Conservation (phyloP, 345 rosid species). For the Dimocarpus longan region DNA sequence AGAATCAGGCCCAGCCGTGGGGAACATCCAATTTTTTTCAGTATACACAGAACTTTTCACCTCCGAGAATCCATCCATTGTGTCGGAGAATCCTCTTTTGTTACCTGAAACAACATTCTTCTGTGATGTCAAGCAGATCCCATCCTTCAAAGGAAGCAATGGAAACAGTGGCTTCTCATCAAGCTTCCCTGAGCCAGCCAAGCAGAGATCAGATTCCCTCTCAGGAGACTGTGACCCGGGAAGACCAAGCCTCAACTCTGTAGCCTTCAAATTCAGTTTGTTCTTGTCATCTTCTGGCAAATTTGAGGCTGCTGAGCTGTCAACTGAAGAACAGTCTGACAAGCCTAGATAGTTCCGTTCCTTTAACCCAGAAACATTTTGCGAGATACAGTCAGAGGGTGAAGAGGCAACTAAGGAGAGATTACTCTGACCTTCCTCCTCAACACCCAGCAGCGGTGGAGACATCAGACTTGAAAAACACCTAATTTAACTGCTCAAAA, state of each 20-base stretch:
- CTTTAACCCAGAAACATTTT: slow-evolving; percentile 47
- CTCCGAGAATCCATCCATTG: slow-evolving; percentile 65
- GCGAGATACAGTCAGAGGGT: slow-evolving; percentile 47
- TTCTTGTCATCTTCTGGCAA: slow-evolving; percentile 46
- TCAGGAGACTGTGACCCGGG: slow-evolving; percentile 77
- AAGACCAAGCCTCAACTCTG: slow-evolving; percentile 86
- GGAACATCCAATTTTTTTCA: slow-evolving; percentile 73
- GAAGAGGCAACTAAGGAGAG: slow-evolving; percentile 41
- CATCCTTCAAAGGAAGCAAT: slow-evolving; percentile 63
- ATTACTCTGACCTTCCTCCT: slow-evolving; percentile 57
- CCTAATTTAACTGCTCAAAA: slow-evolving; percentile 23
- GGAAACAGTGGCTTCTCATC: slow-evolving; percentile 84
- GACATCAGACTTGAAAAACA: slow-evolving; percentile 60
- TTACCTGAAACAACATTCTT: slow-evolving; percentile 61
- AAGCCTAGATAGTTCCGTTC: slow-evolving; percentile 77
- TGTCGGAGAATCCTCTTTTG: slow-evolving; percentile 85
- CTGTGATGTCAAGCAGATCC: slow-evolving; percentile 45
- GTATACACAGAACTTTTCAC: slow-evolving; percentile 56
- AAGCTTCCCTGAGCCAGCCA: slow-evolving; percentile 48
- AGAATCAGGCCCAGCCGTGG: slow-evolving; percentile 40
- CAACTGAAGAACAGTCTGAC: slow-evolving; percentile 81
- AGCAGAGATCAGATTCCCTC: slow-evolving; percentile 51
- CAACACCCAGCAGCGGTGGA: slow-evolving; percentile 55
- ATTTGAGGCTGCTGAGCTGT: slow-evolving; percentile 61
- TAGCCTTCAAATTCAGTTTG: slow-evolving; percentile 75